These are phyloP conservation scores for Monilinia laxa DNA, from an alignment of 2,329 filamentous ascomycete species.

Conservation along the genomic window DNA sequence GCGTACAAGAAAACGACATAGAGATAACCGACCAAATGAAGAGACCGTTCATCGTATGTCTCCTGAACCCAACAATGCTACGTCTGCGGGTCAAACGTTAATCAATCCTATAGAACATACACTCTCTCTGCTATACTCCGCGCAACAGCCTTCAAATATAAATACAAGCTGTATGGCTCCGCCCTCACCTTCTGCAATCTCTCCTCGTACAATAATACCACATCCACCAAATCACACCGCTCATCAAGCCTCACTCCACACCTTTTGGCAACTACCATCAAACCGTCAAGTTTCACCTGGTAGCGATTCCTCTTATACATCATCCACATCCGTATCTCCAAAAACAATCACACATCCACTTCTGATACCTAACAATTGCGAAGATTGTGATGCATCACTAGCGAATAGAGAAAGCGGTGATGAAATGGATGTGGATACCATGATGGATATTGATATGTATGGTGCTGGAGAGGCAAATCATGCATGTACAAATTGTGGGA, in stretches of 20 bases:
- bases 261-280: slow-evolving; percentile 57
- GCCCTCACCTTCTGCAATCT: slow-evolving; percentile 28
- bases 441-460: slow-evolving; percentile 42
- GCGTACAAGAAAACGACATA: slow-evolving; percentile 61
- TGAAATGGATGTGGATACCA: slow-evolving; percentile 46
- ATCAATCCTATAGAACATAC: slow-evolving; percentile 46
- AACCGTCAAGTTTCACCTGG: slow-evolving; percentile 40
- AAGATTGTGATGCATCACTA: slow-evolving; percentile 51
- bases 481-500: slow-evolving; percentile 52
- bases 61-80: neutral
- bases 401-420: slow-evolving; percentile 34
- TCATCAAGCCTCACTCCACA: slow-evolving; percentile 56
- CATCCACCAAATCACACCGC: slow-evolving; percentile 26
- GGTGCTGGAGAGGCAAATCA: slow-evolving; percentile 33
- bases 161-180: slow-evolving; percentile 25
- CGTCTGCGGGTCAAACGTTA: slow-evolving; percentile 22
- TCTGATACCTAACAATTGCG: slow-evolving; percentile 47
- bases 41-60: slow-evolving; percentile 43
- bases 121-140: slow-evolving; percentile 57
- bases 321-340: slow-evolving; percentile 26
- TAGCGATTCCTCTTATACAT: slow-evolving; percentile 35
- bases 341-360: slow-evolving; percentile 23
- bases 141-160: slow-evolving; percentile 46
- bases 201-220: slow-evolving; percentile 28
- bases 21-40: slow-evolving; percentile 58